Evolutionary conservation across 768 basidiomycete species (phyloP).

Genomic region (Termitomyces sp.): DNA sequence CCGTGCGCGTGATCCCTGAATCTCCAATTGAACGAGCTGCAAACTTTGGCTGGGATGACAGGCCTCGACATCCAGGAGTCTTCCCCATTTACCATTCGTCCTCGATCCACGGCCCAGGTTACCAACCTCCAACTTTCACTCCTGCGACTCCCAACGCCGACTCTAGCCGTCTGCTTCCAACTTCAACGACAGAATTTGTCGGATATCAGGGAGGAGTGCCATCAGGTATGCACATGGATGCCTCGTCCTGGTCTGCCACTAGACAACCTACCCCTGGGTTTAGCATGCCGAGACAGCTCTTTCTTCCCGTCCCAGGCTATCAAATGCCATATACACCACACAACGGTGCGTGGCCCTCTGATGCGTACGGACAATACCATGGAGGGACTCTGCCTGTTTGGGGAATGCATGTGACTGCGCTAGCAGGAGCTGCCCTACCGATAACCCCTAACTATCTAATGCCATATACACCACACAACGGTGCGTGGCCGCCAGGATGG

Average conservation of each 20-base stretch:
- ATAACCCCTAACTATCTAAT: background rate
- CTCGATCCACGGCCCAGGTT: background rate
- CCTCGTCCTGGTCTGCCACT: slow-evolving; percentile 3
- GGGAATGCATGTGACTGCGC: no score
- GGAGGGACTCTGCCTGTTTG: no score
- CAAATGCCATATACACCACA: slow-evolving; percentile 1
- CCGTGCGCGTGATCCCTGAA: background rate
- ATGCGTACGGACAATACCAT: no score
- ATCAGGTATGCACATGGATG: background rate
- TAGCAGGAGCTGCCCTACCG: no score
- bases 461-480: slow-evolving; percentile 3
- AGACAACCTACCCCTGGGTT: background rate
- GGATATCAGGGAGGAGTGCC: background rate
- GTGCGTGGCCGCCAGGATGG: background rate
- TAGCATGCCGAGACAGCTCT: background rate
- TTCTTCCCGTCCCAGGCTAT: background rate
- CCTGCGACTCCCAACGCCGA: background rate
- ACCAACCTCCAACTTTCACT: background rate
- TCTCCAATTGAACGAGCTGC: background rate
- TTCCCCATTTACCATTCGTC: background rate
- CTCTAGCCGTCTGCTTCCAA: background rate
- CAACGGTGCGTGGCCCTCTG: background rate
- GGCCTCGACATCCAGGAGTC: background rate
- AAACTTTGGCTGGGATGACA: background rate
- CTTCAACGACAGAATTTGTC: background rate